phyloP scores from a whole-genome alignment of 208 protist genomes.

The Naegleria fowleri region DNA sequence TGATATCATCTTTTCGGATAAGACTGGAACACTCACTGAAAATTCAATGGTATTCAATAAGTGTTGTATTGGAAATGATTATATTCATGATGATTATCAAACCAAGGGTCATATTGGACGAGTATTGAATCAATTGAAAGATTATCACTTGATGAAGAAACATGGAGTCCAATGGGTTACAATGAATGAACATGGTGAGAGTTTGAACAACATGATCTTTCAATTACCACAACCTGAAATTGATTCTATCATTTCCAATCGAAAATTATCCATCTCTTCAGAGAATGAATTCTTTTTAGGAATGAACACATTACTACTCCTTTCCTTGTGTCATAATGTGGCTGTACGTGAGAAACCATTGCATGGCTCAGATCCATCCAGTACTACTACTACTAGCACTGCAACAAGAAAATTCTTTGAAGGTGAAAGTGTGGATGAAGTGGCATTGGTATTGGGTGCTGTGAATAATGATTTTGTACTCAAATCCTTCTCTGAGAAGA shows the following conservation, averaged over 20 bases:
- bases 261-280: background rate
- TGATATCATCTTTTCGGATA: conserved; percentile 78
- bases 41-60: conserved; percentile 75
- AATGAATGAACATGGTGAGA: too few species aligned
- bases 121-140: background rate
- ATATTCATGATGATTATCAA: conserved; percentile 17
- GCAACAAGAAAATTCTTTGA: conserved; percentile 59
- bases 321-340: background rate
- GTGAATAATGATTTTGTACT: background rate
- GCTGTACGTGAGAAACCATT: background rate
- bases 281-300: background rate
- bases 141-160: background rate
- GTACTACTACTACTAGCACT: background rate
- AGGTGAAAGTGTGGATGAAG: conserved; percentile 79
- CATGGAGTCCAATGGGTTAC: background rate
- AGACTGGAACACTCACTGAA: conserved; percentile 78
- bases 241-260: background rate
- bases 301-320: background rate
- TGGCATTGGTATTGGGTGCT: conserved; percentile 52
- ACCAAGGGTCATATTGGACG: background rate
- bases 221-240: background rate
- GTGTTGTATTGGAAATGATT: conserved; percentile 39
- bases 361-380: background rate
- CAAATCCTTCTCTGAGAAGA: background rate
- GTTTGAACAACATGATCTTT: too few species aligned